Percentiles rank a stretch among this genome's conserved stretches.
These are phyloP conservation scores for Prunus davidiana DNA, from an alignment of 306 rosid species.

Conservation along the genomic window DNA sequence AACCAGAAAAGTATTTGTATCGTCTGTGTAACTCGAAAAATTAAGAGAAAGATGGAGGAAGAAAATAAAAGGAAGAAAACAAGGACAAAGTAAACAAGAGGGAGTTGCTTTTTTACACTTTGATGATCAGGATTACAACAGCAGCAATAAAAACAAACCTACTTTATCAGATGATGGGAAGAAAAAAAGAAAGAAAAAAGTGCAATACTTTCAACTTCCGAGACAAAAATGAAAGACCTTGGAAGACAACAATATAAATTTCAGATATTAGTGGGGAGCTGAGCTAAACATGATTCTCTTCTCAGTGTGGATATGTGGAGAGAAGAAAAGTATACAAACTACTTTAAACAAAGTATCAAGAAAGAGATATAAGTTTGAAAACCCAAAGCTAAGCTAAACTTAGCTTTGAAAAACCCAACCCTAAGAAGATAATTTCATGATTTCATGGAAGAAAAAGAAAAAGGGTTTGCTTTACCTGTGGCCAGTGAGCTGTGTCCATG, in stretches of 20 bases:
- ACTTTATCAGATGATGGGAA: conserved; percentile 43
- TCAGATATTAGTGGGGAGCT: conserved; percentile 12
- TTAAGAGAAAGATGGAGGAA: conserved; percentile 13
- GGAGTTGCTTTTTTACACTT: too few relatives aligned
- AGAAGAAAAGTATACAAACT: conserved; percentile 19
- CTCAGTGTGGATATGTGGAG: conserved; percentile 26
- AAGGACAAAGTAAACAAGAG: neutral
- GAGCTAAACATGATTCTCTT: too few relatives aligned
- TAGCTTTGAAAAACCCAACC: conserved; percentile 36
- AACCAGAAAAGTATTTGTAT: neutral
- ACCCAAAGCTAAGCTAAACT: neutral
- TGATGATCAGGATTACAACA: too few relatives aligned
- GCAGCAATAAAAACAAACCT: neutral
- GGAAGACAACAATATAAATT: conserved; percentile 36
- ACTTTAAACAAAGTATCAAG: conserved; percentile 35
- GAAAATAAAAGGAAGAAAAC: conserved; percentile 36
- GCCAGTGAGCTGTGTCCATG: conserved; percentile 98
- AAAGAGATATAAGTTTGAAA: conserved; percentile 23
- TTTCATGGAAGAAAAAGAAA: conserved; percentile 42
- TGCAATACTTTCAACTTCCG: conserved; percentile 44
- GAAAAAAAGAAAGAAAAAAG: conserved; percentile 37
- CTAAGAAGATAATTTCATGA: conserved; percentile 35
- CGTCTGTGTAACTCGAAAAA: conserved; percentile 7
- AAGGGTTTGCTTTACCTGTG: conserved; percentile 72
- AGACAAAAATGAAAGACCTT: conserved; percentile 38